These are phyloP conservation scores for Lecanicillium sp. DNA, from an alignment of 2,329 filamentous ascomycete genomes.

Conservation along the genomic window DNA sequence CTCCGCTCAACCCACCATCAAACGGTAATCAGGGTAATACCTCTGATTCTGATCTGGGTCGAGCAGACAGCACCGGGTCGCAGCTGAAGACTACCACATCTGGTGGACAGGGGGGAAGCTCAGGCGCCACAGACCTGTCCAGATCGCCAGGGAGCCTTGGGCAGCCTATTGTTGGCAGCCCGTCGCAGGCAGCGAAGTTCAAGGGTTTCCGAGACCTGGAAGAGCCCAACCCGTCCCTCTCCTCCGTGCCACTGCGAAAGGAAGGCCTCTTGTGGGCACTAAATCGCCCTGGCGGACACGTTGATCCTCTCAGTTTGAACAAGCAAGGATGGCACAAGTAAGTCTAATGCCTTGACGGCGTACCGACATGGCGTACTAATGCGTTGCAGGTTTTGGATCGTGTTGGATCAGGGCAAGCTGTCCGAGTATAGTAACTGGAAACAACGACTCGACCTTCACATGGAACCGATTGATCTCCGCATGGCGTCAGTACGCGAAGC, in stretches of 20 bases:
- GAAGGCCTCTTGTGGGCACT: constrained; percentile 93
- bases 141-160: constrained; percentile 50
- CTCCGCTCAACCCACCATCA: constrained; percentile 20
- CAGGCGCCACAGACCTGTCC: constrained; percentile 36
- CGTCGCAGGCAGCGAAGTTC: constrained; percentile 56
- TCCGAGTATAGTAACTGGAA: constrained; percentile 99
- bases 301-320: constrained; percentile 89
- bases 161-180: constrained; percentile 39
- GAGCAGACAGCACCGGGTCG: constrained; percentile 67
- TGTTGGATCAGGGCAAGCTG: constrained; percentile 90
- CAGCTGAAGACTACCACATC: constrained; percentile 49
- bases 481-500: constrained; percentile 97
- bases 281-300: constrained; percentile 86
- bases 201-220: constrained; percentile 90
- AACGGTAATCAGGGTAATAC: constrained; percentile 41
- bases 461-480: constrained; percentile 93
- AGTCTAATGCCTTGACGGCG: constrained; percentile 26
- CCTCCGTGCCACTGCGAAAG: constrained; percentile 61
- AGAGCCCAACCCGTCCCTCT: constrained; percentile 60
- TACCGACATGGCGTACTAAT: constrained; percentile 10
- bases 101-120: constrained; percentile 29
- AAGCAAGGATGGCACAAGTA: constrained; percentile 99
- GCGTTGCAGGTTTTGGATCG: constrained; percentile 84
- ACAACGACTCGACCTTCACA: constrained; percentile 90
- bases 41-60: constrained; percentile 62